Base-by-base conservation (phyloP, 768 basidiomycete genomes). In the Boletus vermiculosoides region DNA sequence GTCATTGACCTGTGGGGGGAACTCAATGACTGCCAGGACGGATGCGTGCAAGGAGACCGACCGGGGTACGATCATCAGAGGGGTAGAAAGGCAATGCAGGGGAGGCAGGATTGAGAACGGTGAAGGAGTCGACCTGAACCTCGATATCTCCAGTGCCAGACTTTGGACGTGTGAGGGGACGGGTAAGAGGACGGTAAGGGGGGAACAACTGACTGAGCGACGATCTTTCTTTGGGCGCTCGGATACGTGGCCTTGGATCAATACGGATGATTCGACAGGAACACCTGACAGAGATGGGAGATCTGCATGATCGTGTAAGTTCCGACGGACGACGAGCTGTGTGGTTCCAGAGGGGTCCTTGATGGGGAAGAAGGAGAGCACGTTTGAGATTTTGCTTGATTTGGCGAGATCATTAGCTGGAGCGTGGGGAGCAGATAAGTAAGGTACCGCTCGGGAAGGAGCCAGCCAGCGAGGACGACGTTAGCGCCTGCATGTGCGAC, bases 351-450 rank as follows among this genome's bases (percentile, higher is more conserved):
- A 80, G 42, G 86, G 79, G 72, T 95, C 94, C 66, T 84, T 88
- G 69, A 97, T 81, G 33, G 86, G 87, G 76, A 89, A 92, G 78
- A 98, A 98, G 55, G 90, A 90, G 64, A 94, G 74, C 50, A 72
- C 74, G 72, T 84, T 86, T 53, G 77, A 78, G 18, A 86, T 78
- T 72, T 87, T 87, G 33, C 91, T 94, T 76, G 48, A 67, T 67
- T 64, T 58, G 61, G 68, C 65, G 65, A 63, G 68, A 40, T 34
- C 66, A 65, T 79, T 63, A 78, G 73, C 62, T 62, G 66, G 56
- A 41, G 54, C 57, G 66, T 67, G 70, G 72, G 68, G 68, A 62
- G 49, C 33, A 30, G 54, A 57, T 37, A 54, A 49, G 69, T 63
- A 41, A 76, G 81, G 74, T 74, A 93, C 92, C 93, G 83, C 74